Conservation (phyloP, 306 rosid species). For the Quercus ilex region DNA sequence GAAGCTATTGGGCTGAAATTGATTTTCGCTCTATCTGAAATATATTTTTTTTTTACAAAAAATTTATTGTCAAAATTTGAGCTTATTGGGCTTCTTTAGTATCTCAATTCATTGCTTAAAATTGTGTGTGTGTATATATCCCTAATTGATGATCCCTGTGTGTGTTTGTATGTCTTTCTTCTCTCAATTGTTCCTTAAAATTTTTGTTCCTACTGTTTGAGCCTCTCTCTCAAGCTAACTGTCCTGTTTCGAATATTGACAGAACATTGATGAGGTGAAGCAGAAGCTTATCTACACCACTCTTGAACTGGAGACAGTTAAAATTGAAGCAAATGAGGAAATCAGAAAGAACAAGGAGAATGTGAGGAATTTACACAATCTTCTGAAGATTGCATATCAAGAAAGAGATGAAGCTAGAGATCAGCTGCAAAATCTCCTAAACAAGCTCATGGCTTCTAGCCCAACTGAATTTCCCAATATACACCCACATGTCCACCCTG, state of each 20-base stretch:
- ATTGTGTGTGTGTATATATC: not conserved
- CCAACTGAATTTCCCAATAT: conserved; percentile 19
- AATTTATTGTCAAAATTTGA: not conserved
- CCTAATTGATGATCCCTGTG: not conserved
- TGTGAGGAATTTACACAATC: conserved; percentile 22
- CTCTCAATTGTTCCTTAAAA: not conserved
- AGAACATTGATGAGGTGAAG: conserved; percentile 51
- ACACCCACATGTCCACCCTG: conserved; percentile 19
- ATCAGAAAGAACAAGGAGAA: conserved; percentile 36
- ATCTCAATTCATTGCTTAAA: not conserved
- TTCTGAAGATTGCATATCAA: conserved; percentile 34
- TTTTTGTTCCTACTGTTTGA: not conserved
- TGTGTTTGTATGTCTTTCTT: not conserved
- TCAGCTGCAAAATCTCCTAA: conserved; percentile 40
- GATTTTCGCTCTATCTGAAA: not conserved
- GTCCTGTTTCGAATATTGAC: conserved; percentile 17
- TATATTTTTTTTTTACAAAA: not conserved
- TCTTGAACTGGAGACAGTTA: conserved; percentile 38
- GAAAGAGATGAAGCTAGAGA: conserved; percentile 68
- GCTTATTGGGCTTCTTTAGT: not conserved
- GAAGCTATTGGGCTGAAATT: not conserved
- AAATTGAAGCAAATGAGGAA: conserved; percentile 35
- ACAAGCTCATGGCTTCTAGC: conserved; percentile 19
- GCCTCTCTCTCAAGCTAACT: not conserved
- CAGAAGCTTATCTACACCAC: conserved; percentile 35